Percentiles rank a stretch among this genome's conserved stretches.
Conservation (phyloP, 108 stramenopile species). For the Nannochloropsis gaditana region DNA sequence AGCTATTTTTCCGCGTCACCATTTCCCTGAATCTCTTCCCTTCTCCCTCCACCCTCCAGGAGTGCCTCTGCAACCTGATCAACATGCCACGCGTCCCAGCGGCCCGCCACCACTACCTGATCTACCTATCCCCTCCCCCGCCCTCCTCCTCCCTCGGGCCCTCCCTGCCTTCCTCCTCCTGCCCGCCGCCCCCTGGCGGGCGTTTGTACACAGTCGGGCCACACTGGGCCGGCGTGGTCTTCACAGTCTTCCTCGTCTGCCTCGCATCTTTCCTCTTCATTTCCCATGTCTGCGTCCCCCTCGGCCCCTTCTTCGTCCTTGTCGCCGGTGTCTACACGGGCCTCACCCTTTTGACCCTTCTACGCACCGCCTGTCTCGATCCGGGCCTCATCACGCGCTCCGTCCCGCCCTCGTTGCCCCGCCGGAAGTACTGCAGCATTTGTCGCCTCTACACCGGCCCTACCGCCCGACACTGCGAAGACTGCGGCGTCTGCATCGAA, state of each 20-base stretch:
- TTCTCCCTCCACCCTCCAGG: background rate
- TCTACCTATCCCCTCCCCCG: background rate
- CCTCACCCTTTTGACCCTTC: background rate
- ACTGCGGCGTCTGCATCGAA: background rate
- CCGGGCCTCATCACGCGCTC: background rate
- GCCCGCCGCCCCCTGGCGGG: background rate
- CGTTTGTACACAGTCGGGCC: background rate
- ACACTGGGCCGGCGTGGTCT: background rate
- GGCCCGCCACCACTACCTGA: slow-evolving; percentile 3
- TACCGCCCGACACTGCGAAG: slow-evolving; percentile 3
- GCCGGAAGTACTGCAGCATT: background rate
- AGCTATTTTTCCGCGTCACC: too few species aligned
- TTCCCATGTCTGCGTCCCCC: background rate
- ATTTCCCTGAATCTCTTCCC: background rate
- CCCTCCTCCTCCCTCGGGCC: background rate
- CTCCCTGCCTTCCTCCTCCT: background rate
- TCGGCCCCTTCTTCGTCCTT: background rate
- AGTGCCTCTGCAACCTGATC: background rate
- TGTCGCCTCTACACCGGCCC: background rate
- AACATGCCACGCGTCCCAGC: background rate
- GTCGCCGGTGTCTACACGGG: background rate
- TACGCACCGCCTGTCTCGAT: background rate
- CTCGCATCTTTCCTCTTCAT: background rate
- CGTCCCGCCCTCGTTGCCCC: background rate
- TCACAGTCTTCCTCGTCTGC: background rate